phyloP scores from a whole-genome alignment of 2,329 filamentous ascomycete species.

The Microcera coccophila region DNA sequence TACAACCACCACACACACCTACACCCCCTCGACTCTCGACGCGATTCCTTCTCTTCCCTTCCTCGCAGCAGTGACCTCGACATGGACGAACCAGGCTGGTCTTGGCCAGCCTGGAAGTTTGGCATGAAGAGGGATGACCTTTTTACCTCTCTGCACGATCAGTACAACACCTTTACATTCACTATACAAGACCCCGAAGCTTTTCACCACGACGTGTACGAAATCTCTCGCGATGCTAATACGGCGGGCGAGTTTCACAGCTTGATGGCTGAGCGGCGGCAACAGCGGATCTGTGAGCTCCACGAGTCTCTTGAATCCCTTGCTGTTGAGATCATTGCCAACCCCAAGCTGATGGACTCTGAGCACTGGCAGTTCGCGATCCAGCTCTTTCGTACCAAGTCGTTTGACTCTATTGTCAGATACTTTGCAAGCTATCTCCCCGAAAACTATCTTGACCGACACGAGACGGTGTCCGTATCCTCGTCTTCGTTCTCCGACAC shows the following conservation, averaged over 20 bases:
- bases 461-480: constrained; percentile 32
- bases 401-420: constrained; percentile 57
- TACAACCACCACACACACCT: constrained; percentile 12
- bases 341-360: constrained; percentile 55
- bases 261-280: constrained; percentile 51
- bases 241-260: constrained; percentile 52
- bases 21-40: constrained; percentile 9
- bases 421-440: constrained; percentile 59
- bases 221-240: constrained; percentile 50
- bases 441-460: constrained; percentile 43
- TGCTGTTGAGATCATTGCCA: constrained; percentile 58
- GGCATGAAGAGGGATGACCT: constrained; percentile 58
- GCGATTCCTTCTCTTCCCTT: constrained; percentile 2
- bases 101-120: constrained; percentile 62
- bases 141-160: constrained; percentile 54
- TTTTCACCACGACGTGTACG: constrained; percentile 59
- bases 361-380: constrained; percentile 57
- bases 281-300: constrained; percentile 51
- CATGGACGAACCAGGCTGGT: constrained; percentile 53
- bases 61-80: constrained; percentile 44
- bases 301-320: constrained; percentile 54
- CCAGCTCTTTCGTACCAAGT: constrained; percentile 56
- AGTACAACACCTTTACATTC: constrained; percentile 56
- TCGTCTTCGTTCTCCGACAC: constrained; percentile 38
- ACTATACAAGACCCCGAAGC: constrained; percentile 57